Evolutionary conservation across 495 filamentous ascomycete genomes (phyloP).

Genomic region (Rhypophila decipiens): DNA sequence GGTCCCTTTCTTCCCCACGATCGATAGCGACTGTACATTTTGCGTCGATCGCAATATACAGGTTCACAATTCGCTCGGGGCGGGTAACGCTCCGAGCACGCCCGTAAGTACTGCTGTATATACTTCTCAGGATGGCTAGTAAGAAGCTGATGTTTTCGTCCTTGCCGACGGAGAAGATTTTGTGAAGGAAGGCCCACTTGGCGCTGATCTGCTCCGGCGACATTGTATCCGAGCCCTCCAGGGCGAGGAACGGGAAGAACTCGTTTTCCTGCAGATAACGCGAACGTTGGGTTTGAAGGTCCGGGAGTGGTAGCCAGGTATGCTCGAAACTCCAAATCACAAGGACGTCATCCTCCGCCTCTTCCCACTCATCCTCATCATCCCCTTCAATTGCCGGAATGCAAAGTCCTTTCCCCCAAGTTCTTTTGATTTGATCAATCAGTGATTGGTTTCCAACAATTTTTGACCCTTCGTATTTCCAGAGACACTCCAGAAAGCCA

Average conservation of each 20-base stretch:
- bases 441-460: background rate
- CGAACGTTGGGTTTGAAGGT: background rate
- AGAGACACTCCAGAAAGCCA: slow-evolving; percentile 13
- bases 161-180: background rate
- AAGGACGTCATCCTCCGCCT: no score
- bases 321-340: background rate
- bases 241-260: slow-evolving; percentile 5
- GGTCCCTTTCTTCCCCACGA: background rate
- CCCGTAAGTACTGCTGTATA: no score
- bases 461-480: slow-evolving; percentile 9
- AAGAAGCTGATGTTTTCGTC: background rate
- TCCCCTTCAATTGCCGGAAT: no score
- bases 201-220: slow-evolving; percentile 1
- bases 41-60: background rate
- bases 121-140: no score
- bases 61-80: background rate
- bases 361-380: no score
- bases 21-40: background rate
- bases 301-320: slow-evolving; percentile 5
- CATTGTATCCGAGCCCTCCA: background rate
- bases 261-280: slow-evolving; percentile 5
- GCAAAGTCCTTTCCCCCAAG: background rate
- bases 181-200: slow-evolving; percentile 3
- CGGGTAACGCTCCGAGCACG: no score
- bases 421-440: background rate